Base-by-base conservation (phyloP, 2,329 filamentous ascomycete genomes). In the Pezicula radicicola region DNA sequence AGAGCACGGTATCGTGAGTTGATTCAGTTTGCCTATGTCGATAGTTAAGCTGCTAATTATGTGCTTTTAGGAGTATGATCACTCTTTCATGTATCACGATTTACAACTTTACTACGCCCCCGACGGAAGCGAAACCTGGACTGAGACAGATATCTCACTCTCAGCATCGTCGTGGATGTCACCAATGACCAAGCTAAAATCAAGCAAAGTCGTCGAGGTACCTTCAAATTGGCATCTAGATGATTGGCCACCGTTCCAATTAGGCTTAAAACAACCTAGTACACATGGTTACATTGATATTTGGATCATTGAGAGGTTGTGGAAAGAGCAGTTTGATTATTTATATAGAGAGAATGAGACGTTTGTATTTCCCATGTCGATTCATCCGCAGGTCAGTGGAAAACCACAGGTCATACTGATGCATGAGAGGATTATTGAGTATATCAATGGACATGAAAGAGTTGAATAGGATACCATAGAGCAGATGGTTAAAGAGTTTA, bases 81-180 rank as follows among this genome's bases (percentile, higher is more conserved):
- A 76, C 56, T 72, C 68, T 3, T 73, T 76, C 60, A 73, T 76
- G 72, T 74, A 76, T 56, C 72, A 76, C 57, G 75, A 76, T 59
- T 68, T 68, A 13, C 72, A 75, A 54, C 68, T 68, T 10, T 72
- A 71, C 61, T 70, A 65, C 49, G 59, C 63, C 1, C 64, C 66
- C 9, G 59, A 55, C 42, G 52, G 55, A 15, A 33, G 48, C 10
- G 55, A 41, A 37, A 21, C 21, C 21, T 21, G 21, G 21, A 21
- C 21, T 5, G 52, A 55, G n/a, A 46, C 40, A n/a, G 40, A 52
- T 21, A 21, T 21, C 21, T 21, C 21, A 21, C 21, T 21, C 5
- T 21, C 21, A 21, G 21, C 21, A 21, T 21, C 21, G 3, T 37
- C 59, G 43, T 55, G 49, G 53, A 52, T 55, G 46, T 25, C 3